A percentile compares a stretch with the other conserved stretches of the same genome.
These are phyloP conservation scores for Sporisorium exsertum DNA, from an alignment of 1,284 basidiomycete genomes.

Conservation along the genomic window DNA sequence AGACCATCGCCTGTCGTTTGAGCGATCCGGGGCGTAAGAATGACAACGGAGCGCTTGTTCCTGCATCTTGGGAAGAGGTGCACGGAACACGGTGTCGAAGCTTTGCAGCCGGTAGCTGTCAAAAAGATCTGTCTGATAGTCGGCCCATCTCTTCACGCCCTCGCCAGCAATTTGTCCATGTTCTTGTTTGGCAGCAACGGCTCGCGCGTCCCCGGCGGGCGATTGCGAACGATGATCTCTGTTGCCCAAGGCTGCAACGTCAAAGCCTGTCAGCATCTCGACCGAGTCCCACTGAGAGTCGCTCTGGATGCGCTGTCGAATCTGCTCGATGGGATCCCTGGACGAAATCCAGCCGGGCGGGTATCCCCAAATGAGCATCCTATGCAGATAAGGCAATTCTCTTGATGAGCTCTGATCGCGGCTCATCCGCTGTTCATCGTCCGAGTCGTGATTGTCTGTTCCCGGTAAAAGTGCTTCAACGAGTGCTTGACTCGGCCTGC, in stretches of 20 bases:
- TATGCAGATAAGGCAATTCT: conserved; percentile 21
- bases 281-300: conserved; percentile 32
- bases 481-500: conserved; percentile 19
- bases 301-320: conserved; percentile 13
- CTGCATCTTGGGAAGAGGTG: conserved; percentile 23
- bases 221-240: not conserved
- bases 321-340: conserved; percentile 19
- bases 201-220: not conserved
- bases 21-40: not conserved
- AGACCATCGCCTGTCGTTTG: not conserved
- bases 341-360: conserved; percentile 33
- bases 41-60: not conserved
- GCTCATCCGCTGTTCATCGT: too few species aligned
- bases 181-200: not conserved
- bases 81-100: conserved; percentile 27
- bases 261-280: conserved; percentile 18
- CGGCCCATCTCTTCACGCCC: conserved; percentile 21
- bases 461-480: conserved; percentile 17
- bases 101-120: conserved; percentile 30
- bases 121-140: conserved; percentile 28
- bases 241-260: conserved; percentile 4
- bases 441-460: not conserved
- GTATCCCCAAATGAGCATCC: conserved; percentile 41
- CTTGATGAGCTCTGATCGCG: not conserved
- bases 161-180: not conserved